Conservation (phyloP, 2,329 filamentous ascomycete genomes). For the Beauveria asiatica region DNA sequence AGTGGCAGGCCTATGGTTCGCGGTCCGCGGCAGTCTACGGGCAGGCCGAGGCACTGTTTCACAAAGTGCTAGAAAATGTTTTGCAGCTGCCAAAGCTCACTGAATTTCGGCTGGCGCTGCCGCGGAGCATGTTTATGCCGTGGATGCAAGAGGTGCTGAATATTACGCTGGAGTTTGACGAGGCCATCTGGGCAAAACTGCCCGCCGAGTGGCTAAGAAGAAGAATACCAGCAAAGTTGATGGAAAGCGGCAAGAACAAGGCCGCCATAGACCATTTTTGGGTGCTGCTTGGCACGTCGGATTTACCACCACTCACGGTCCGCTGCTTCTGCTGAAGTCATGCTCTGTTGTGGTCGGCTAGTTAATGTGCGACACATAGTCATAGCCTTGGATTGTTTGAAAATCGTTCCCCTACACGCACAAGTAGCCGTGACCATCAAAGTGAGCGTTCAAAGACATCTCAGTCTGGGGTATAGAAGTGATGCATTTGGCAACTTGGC, state of each 20-base stretch:
- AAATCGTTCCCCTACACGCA: too few species aligned
- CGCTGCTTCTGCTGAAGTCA: background rate
- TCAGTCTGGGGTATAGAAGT: too few species aligned
- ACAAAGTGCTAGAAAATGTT: background rate
- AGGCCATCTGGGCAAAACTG: background rate
- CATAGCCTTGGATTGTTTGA: too few species aligned
- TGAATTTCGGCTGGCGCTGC: background rate
- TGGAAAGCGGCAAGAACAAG: background rate
- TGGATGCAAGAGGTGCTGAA: background rate
- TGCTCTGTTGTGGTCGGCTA: too few species aligned
- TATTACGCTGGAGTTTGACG: background rate
- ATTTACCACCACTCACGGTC: background rate
- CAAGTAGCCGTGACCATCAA: too few species aligned
- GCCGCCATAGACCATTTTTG: background rate
- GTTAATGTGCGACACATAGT: too few species aligned
- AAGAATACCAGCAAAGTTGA: background rate
- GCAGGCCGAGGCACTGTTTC: background rate
- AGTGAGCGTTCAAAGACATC: too few species aligned
- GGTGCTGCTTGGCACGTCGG: background rate
- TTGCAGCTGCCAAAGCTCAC: background rate
- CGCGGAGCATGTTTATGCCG: conserved; percentile 1
- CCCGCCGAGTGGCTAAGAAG: background rate
- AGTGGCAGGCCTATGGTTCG: background rate
- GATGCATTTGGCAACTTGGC: too few species aligned
- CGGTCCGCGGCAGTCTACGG: background rate